Conservation (phyloP, 2,329 filamentous ascomycete genomes). For the Sporothrix luriei region DNA sequence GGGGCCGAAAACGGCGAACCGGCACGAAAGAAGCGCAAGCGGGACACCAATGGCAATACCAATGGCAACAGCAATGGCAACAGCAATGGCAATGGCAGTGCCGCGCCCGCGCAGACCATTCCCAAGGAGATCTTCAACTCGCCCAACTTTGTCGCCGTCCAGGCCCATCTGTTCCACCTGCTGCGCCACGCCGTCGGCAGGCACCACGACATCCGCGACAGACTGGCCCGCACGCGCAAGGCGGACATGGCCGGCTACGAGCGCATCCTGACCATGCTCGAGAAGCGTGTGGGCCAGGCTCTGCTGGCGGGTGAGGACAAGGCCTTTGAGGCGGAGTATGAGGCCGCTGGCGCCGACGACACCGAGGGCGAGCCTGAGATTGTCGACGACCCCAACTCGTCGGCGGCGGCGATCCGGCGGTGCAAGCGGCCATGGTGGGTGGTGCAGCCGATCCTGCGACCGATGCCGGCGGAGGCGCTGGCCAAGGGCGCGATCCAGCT, state of each 20-base stretch:
- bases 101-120: neutral
- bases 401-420: slow-evolving; percentile 66
- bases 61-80: neutral
- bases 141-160: slow-evolving; percentile 76
- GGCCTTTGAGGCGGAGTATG: slow-evolving; percentile 52
- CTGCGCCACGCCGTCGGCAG: slow-evolving; percentile 77
- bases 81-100: neutral
- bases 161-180: slow-evolving; percentile 91
- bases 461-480: slow-evolving; percentile 83
- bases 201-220: slow-evolving; percentile 82
- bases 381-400: slow-evolving; percentile 56
- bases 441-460: slow-evolving; percentile 82
- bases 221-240: slow-evolving; percentile 68
- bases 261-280: slow-evolving; percentile 72
- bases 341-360: slow-evolving; percentile 37
- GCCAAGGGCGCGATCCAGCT: slow-evolving; percentile 75
- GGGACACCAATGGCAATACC: slow-evolving; percentile 27
- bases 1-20: slow-evolving; percentile 43
- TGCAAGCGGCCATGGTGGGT: slow-evolving; percentile 89
- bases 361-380: slow-evolving; percentile 40
- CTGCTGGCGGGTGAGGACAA: slow-evolving; percentile 73
- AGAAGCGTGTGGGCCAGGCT: slow-evolving; percentile 71
- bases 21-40: slow-evolving; percentile 57
- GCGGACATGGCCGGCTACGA: slow-evolving; percentile 79
- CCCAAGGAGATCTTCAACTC: slow-evolving; percentile 38